Percentiles rank a stretch among this genome's conserved stretches.
Conservation (phyloP, 768 basidiomycete genomes). For the Russula emetica region DNA sequence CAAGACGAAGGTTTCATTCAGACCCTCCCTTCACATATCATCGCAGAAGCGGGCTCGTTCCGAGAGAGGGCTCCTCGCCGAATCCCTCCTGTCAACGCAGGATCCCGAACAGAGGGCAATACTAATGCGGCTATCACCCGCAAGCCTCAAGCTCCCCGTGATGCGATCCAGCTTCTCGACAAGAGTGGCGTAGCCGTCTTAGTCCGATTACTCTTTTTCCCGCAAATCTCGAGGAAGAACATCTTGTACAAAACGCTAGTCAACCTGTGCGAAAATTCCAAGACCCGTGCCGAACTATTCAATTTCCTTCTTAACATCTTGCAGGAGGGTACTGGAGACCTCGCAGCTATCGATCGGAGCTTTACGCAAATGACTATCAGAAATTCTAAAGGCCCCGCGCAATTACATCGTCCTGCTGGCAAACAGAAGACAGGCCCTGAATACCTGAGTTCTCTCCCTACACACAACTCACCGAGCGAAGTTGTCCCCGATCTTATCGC, state of each 20-base stretch:
- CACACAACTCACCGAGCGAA: slow-evolving; percentile 61
- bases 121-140: slow-evolving; percentile 36
- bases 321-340: slow-evolving; percentile 92
- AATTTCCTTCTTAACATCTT: slow-evolving; percentile 90
- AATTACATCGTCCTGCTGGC: slow-evolving; percentile 46
- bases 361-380: slow-evolving; percentile 88
- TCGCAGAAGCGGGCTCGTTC: slow-evolving; percentile 75
- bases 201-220: slow-evolving; percentile 92
- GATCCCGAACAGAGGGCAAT: slow-evolving; percentile 20
- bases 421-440: slow-evolving; percentile 67
- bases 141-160: slow-evolving; percentile 60
- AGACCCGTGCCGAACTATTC: slow-evolving; percentile 88
- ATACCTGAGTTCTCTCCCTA: slow-evolving; percentile 45
- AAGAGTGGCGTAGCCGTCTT: slow-evolving; percentile 84
- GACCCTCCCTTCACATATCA: slow-evolving; percentile 76
- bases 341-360: slow-evolving; percentile 87
- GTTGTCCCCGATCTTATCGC: slow-evolving; percentile 89
- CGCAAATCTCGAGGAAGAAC: slow-evolving; percentile 82
- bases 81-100: slow-evolving; percentile 17
- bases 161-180: slow-evolving; percentile 91
- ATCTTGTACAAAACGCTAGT: slow-evolving; percentile 85
- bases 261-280: slow-evolving; percentile 92
- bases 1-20: slow-evolving; percentile 83
- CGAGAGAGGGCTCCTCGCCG: slow-evolving; percentile 46
- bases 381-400: slow-evolving; percentile 45